A percentile compares a stretch with the other conserved stretches of the same genome.
These are phyloP conservation scores for Pisolithus marmoratus DNA, from an alignment of 768 basidiomycete genomes.

Conservation along the genomic window DNA sequence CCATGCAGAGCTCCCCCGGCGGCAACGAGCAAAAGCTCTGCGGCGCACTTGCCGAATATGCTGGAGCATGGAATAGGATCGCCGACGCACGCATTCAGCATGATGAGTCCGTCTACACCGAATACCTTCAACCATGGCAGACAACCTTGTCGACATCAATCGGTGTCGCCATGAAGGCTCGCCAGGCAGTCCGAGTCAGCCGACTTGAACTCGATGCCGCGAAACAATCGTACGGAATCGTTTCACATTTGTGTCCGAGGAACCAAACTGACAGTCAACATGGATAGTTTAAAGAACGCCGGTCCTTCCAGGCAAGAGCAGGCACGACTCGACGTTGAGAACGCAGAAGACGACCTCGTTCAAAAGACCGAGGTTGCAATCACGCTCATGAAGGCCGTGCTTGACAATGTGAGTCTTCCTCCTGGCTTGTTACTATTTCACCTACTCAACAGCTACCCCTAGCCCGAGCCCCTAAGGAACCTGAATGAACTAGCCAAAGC, in stretches of 20 bases:
- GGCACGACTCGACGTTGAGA: constrained; percentile 86
- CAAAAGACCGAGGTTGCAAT: constrained; percentile 98
- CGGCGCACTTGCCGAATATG: constrained; percentile 73
- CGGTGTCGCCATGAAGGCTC: constrained; percentile 87
- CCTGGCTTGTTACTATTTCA: not conserved
- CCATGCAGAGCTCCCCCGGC: constrained; percentile 39
- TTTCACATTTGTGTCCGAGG: not conserved
- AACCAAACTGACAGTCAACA: not conserved
- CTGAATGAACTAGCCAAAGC: constrained; percentile 89
- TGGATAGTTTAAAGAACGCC: constrained; percentile 70
- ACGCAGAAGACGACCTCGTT: constrained; percentile 92
- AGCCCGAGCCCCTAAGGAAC: constrained; percentile 97
- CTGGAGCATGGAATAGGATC: constrained; percentile 79
- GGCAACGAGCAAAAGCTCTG: constrained; percentile 65
- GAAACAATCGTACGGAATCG: constrained; percentile 68
- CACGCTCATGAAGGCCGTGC: constrained; percentile 94
- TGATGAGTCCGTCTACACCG: constrained; percentile 60
- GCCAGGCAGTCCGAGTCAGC: constrained; percentile 73
- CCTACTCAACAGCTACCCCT: not conserved
- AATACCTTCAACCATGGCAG: constrained; percentile 82
- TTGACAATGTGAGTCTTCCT: constrained; percentile 76
- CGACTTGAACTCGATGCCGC: constrained; percentile 87
- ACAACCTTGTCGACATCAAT: constrained; percentile 80
- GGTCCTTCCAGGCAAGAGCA: constrained; percentile 80
- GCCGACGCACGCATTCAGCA: constrained; percentile 75